phyloP scores from a whole-genome alignment of 2,329 filamentous ascomycete species.

The Periconia sp. region DNA sequence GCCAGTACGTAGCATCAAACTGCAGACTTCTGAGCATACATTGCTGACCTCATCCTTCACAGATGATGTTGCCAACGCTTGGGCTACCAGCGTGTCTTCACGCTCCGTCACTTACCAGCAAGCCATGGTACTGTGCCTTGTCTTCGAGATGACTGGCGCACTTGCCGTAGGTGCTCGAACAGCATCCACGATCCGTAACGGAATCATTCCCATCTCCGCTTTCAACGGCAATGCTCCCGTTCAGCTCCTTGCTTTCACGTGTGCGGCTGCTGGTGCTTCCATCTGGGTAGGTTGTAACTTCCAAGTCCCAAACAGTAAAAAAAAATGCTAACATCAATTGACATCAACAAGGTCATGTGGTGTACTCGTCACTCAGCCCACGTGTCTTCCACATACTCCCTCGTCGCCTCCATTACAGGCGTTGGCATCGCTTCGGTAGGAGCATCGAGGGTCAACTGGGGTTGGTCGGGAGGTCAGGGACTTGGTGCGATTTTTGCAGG shows the following conservation, averaged over 20 bases:
- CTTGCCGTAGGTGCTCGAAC: conserved; percentile 53
- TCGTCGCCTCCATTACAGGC: conserved; percentile 52
- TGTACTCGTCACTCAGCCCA: conserved; percentile 73
- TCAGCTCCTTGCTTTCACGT: conserved; percentile 59
- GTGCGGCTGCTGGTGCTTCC: conserved; percentile 63
- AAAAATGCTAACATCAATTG: too few species aligned
- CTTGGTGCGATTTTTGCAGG: conserved; percentile 65
- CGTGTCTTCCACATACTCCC: conserved; percentile 59
- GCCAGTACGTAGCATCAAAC: conserved; percentile 58
- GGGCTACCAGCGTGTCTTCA: conserved; percentile 79
- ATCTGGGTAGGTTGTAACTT: conserved; percentile 58
- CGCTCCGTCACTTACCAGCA: conserved; percentile 71
- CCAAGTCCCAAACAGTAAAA: too few species aligned
- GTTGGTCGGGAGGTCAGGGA: conserved; percentile 64
- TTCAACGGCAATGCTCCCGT: conserved; percentile 51
- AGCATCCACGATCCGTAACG: conserved; percentile 78
- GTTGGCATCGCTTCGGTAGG: conserved; percentile 59
- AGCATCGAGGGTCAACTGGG: conserved; percentile 58
- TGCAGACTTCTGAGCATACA: conserved; percentile 1
- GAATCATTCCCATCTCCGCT: conserved; percentile 52
- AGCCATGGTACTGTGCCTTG: conserved; percentile 53
- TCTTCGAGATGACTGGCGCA: conserved; percentile 53
- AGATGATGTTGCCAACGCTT: conserved; percentile 80
- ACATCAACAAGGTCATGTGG: conserved; percentile 59
- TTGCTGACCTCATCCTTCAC: conserved; percentile 36